Base-by-base conservation (phyloP, 2,329 filamentous ascomycete genomes). In the Fusarium napiforme region DNA sequence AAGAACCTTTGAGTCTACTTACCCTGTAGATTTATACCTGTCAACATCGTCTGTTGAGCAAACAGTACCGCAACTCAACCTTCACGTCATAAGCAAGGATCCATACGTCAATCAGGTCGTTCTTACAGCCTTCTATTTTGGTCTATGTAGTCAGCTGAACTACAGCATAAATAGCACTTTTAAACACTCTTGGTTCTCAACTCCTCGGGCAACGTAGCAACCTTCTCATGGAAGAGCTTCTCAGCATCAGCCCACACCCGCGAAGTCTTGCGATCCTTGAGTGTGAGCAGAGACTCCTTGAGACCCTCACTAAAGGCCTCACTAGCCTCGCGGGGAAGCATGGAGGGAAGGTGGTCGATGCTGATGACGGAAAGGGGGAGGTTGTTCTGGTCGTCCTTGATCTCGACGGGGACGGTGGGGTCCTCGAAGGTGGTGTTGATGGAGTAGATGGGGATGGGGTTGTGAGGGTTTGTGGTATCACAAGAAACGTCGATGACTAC, bases 231-330 rank as follows among this genome's bases (percentile, higher is more conserved):
- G 85, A 96, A 97, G 62, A 97, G 85, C 84, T 93, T 92, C 85
- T 97, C 91, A 1, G 95, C 95, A 67, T 93, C 89, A 60, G 89
- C 87, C 95, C 95, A 98, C n/a, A 97, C 95, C 18, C 88, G 87
- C 32, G 91, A 87, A 26, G 87, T 92, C 67, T 88, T 84, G 80
- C 93, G 90, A 80, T 96, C 89, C 82, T 96, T 94, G 71, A 98
- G 87, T 69, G 91, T 87, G 69, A 96, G 83, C 75, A 98, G 84
- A 78, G 91, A 93, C 26, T 94, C 94, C 78, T 97, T 85, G 74
- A 98, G 85, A 53, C 93, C 92, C 58, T 88, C 85, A 81, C 92
- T 94, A 85, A 97, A 98, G 26, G 92, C 92, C 84, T 98, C 95
- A 47, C 91, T 94, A 32, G 94, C 92, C 84, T 98, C 96, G 60